Evolutionary conservation across 2,329 filamentous ascomycete genomes (phyloP), one percentile per base, ranked within the genome.

Genomic region (Gnomoniopsis sp.): DNA sequence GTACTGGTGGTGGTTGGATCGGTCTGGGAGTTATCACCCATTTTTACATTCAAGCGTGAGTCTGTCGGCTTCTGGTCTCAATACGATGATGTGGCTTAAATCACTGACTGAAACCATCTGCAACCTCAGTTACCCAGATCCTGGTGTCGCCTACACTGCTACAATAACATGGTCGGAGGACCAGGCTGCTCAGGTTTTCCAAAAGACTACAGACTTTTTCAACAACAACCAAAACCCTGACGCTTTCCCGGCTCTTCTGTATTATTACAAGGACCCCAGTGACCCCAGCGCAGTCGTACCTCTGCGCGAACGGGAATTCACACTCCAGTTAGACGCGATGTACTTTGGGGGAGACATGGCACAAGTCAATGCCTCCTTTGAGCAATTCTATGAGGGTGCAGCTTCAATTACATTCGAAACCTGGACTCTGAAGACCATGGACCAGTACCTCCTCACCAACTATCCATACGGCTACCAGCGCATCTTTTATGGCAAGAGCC

Each of bases 11-110:
- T 33, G 57, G 57, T 17, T 59, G 57, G 57, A 46, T 55, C 30
- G 53, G 53, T 3, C 38, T 55, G 23, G 57, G 57, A 7, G 48
- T 56, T 6, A 22, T 59, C 38, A 51, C 57, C 26, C 47, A 59
- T 41, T 59, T 59, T n/a, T 59, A 59, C 48, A 48, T 55, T 7
- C 57, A 49, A 49, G 57, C 57, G 56, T 57, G 30, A 52, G 55
- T 52, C 30, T 36, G 2, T 15, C 46, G 26, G 10, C 6, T 30
- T 11, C 21, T n/a, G 6, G 19, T 15, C 11, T 30, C n/a, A n/a
- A n/a, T 26, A 21, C 19, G 43, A 19, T 11, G 30, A 10, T 15
- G 21, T 46, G 33, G 19, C 2, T 15, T 14, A 3, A 44, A 6
- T 19, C n/a, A 8, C 11, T 33, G 15, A 57, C 34, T 15, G 38